Base-by-base conservation (phyloP, 2,329 filamentous ascomycete species). In the Orbilia javanica region DNA sequence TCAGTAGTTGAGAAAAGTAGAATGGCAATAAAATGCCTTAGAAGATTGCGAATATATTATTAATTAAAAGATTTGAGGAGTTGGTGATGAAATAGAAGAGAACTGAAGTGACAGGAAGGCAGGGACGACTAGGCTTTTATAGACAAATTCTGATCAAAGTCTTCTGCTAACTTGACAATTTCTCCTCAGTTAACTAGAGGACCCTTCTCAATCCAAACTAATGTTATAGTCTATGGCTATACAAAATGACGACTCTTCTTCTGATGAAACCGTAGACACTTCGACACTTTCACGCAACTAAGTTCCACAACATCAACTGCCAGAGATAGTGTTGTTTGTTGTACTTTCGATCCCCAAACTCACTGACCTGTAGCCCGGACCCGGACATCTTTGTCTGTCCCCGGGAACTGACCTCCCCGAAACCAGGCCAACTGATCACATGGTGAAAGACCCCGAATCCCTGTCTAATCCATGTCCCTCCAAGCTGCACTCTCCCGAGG, bases 241-340 rank as follows among this genome's bases (percentile, higher is more conserved):
- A 53, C 18, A 8, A n/a, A n/a, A 22, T 57, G 25, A n/a, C 22
- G 42, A 20, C 22, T 46, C n/a, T 55, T n/a, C 10, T 48, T 60
- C 31, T 39, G 7, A 39, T 57, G 22, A 22, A 57, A 31, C n/a
- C 48, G 25, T 69, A 60, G 65, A 36, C 50, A 22, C 20, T 8
- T 57, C 65, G 27, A 48, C 25, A 22, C 25, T 31, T 18, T 10
- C 15, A 44, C 29, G 31, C n/a, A 18, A 20, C 10, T 25, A 15
- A 42, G 31, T 20, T 39, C 44, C n/a, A 53, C 46, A 31, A 22
- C 27, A 27, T 39, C 6, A 2, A 34, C 46, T 22, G 5, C 8
- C n/a, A 48, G n/a, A 20, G 7, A 36, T 39, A 27, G 57, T 65
- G 68, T 72, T 72, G 68, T 18, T n/a, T 65, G 71, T 75, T 75